Conservation (phyloP, 2,329 filamentous ascomycete species). For the Botryotinia globosa region DNA sequence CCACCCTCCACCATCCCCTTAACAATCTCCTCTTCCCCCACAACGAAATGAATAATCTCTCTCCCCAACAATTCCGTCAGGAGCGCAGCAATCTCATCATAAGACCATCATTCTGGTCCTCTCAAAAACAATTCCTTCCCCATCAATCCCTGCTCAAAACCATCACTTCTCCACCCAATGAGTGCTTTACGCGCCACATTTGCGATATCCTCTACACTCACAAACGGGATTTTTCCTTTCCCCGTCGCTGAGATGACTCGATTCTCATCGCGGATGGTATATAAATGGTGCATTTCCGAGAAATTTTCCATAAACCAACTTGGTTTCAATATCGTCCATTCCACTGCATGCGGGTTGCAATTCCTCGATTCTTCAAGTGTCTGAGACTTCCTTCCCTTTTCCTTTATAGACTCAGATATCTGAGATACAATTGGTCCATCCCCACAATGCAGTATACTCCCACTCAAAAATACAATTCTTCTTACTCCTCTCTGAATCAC, state of each 20-base stretch:
- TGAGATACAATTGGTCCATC: constrained; percentile 40
- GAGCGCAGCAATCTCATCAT: background rate
- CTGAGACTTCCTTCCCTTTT: no score
- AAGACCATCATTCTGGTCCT: constrained; percentile 34
- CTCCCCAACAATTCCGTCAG: background rate
- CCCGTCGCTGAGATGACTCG: constrained; percentile 46
- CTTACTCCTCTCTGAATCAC: constrained; percentile 41
- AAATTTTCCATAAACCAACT: constrained; percentile 53
- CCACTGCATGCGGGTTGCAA: constrained; percentile 36
- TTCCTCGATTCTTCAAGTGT: no score
- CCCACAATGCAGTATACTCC: constrained; percentile 41
- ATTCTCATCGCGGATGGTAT: constrained; percentile 41
- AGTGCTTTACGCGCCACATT: constrained; percentile 4
- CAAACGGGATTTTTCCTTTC: constrained; percentile 1
- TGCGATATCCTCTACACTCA: constrained; percentile 2
- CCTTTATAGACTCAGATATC: constrained; percentile 43
- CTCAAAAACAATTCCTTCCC: background rate
- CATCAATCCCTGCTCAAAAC: background rate
- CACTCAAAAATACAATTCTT: constrained; percentile 48
- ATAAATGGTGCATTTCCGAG: constrained; percentile 36
- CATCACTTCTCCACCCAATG: background rate
- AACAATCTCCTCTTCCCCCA: background rate
- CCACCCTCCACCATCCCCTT: constrained; percentile 3
- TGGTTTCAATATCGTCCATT: constrained; percentile 46
- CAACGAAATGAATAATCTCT: background rate